Conservation (phyloP, 2,329 filamentous ascomycete species). For the Colletotrichum acutatum region DNA sequence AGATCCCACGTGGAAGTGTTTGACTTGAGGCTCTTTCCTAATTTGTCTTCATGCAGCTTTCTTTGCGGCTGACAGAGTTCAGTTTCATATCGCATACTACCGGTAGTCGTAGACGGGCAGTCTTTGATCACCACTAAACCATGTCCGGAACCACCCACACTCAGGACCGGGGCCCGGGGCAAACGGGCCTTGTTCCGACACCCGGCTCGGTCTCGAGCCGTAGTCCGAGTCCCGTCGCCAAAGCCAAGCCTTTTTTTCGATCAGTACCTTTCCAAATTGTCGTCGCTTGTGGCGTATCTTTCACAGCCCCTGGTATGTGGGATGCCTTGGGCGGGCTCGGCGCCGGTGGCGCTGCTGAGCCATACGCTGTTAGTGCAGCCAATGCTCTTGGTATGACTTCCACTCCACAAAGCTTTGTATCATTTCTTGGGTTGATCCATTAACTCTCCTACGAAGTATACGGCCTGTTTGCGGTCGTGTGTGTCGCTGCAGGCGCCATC, state of each 20-base stretch:
- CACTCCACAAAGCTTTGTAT: background rate
- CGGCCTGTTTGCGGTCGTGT: conserved; percentile 14
- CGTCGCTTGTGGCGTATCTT: conserved; percentile 16
- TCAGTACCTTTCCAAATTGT: conserved; percentile 24
- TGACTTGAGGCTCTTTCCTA: background rate
- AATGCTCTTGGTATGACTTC: background rate
- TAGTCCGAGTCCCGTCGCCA: background rate
- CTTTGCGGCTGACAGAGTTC: background rate
- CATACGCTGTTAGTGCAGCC: conserved; percentile 5
- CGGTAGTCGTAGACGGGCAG: background rate
- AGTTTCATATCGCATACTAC: background rate
- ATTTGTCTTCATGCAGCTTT: background rate
- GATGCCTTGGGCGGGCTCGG: conserved; percentile 23
- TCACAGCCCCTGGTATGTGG: conserved; percentile 25
- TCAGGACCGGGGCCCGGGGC: conserved; percentile 1
- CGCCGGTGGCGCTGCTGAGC: conserved; percentile 17
- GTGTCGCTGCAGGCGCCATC: conserved; percentile 19
- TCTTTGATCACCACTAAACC: background rate
- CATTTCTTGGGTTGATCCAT: background rate
- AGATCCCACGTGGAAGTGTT: background rate
- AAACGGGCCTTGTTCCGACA: background rate
- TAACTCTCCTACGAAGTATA: background rate
- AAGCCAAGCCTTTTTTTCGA: conserved; percentile 10
- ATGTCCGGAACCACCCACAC: background rate
- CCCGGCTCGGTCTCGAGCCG: background rate